Evolutionary conservation across 2,329 filamentous ascomycete species (phyloP), one percentile per base, ranked within the genome.

Genomic region (Fusarium torulosum): DNA sequence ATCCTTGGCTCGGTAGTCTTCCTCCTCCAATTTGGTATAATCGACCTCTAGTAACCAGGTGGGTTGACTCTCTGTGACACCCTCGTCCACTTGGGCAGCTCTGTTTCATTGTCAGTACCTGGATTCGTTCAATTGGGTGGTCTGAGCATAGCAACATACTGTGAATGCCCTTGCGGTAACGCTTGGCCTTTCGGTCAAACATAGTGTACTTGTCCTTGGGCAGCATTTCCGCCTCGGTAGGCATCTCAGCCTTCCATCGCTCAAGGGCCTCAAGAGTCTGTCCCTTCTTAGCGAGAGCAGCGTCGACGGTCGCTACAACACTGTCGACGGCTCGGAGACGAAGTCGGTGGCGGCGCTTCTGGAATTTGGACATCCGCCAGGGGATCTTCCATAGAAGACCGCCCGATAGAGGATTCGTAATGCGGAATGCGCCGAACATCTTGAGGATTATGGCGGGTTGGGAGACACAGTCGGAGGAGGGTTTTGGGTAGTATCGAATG

Each of bases 131-230:
- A 57, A 23, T 23, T 27, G 43, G 21, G 17, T 44, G 31, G 23
- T 42, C 20, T 33, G 10, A 25, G 29, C 17, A 46, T 20, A 27
- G 25, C 15, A 57, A 88, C 93, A 74, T 86, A 97, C 94, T 98
- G 82, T 98, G 95, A 79, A 99, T 94, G 56, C 94, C 93, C 88
- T 99, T 99, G 78, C 96, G 86, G 80, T 98, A 99, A 74, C 88
- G 90, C 88, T 94, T 97, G 79, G 92, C 94, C 81, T 98, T 97
- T 74, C 94, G 90, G 80, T 97, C 95, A 80, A 98, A 99, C 75
- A 99, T 91, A 27, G 93, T 97, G 83, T 99, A 99, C 83, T 99
- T 99, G 83, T 99, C 96, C 80, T 88, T 91, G 45, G 96, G 91
- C 78, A 97, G 78, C 96, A 99, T 99, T 85, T 98, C 94, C 75